phyloP scores from a whole-genome alignment of 163 green algal species.

The Prototheca wickerhamii region DNA sequence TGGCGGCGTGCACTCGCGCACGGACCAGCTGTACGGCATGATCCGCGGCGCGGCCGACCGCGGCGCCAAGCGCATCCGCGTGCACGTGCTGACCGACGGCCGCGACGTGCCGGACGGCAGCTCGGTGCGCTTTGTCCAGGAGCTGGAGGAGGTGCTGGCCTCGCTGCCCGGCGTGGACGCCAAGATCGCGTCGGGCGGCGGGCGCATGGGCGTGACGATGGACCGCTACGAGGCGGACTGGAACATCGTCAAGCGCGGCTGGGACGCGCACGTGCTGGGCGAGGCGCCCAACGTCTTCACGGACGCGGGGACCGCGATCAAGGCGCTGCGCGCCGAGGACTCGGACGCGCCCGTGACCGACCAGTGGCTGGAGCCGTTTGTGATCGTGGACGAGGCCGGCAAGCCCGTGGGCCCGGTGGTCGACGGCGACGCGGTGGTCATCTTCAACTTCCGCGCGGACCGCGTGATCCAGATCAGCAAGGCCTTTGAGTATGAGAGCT shows the following conservation, averaged over 20 bases:
- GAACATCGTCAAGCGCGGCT: constrained; percentile 86
- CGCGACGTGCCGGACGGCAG: constrained; percentile 79
- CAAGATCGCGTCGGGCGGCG: constrained; percentile 80
- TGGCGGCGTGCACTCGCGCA: constrained; percentile 86
- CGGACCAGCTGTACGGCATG: constrained; percentile 66
- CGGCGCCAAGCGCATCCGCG: constrained; percentile 67
- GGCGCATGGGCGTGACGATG: constrained; percentile 90
- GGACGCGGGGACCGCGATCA: constrained; percentile 48
- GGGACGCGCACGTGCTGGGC: constrained; percentile 85
- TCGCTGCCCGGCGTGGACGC: background rate
- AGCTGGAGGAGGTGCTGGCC: constrained; percentile 40
- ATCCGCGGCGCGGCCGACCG: constrained; percentile 52
- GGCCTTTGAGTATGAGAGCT: constrained; percentile 88
- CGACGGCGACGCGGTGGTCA: constrained; percentile 83
- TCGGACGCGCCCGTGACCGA: constrained; percentile 50
- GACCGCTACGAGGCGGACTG: constrained; percentile 68
- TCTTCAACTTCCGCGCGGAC: constrained; percentile 94
- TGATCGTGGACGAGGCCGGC: constrained; percentile 67
- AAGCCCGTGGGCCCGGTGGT: constrained; percentile 73
- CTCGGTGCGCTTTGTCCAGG: constrained; percentile 11
- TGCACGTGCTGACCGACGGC: constrained; percentile 86
- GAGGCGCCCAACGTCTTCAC: constrained; percentile 73
- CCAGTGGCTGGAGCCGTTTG: constrained; percentile 75
- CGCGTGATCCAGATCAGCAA: constrained; percentile 89
- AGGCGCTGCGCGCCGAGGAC: constrained; percentile 8